Evolutionary conservation across 768 basidiomycete genomes (phyloP), one percentile per base, ranked within the genome.

Genomic region (Lentinula raphanica): DNA sequence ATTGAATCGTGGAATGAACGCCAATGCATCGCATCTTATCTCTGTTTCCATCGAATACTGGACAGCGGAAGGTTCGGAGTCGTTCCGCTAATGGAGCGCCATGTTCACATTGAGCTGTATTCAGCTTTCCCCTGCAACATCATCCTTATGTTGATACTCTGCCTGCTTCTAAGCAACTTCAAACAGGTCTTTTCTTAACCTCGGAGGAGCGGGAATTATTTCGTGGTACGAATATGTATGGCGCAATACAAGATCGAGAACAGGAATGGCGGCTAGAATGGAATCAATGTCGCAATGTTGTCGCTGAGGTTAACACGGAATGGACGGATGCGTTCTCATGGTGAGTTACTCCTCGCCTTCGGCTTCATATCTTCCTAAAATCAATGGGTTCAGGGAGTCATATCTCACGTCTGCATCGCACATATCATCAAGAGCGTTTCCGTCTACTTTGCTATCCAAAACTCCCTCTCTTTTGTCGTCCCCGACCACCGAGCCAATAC

Each of bases 371-470:
- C 58, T n/a, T n/a, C n/a, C n/a, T n/a, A n/a, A n/a, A n/a, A n/a
- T 58, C 54, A 55, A 31, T 25, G 8, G 8, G 7, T 51, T 29
- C 55, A 94, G 93, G 90, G 80, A 87, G 25, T 67, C 71, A 25
- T 95, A 90, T 68, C 73, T 91, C 2, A 79, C 81, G 0, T 84
- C 89, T 1, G 76, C 87, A 5, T 93, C 89, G 0, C 86, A 91
- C 66, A 74, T 93, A 36, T 92, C 92, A 1, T 95, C 94, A 1
- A 83, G 95, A 53, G 90, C 93, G 0, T 98, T 97, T 66, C 92
- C 94, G 0, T 97, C 94, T 0, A 84, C 85, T 6, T 72, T 98
- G 21, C 78, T 97, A 28, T 84, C 84, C 4, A 65, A 68, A 19
- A 77, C 49, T 0, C 83, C 87, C 5, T 76, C 85, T 0, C 74